These are phyloP conservation scores for Betula pendula DNA, from an alignment of 306 rosid genomes.

Conservation along the genomic window DNA sequence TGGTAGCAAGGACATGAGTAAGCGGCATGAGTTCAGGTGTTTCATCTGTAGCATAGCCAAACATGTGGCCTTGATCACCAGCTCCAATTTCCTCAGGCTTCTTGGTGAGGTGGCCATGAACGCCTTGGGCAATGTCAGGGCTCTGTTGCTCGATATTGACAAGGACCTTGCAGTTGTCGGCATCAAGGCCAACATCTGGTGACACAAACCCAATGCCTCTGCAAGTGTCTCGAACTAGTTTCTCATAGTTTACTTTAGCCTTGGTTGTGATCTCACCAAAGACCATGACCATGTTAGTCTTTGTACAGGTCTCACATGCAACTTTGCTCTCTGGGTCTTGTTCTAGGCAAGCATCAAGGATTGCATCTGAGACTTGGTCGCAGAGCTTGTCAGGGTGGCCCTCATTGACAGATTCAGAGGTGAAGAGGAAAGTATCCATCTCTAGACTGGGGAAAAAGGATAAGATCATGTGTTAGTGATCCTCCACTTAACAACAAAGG, in stretches of 20 bases:
- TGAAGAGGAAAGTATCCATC: slow-evolving; percentile 74
- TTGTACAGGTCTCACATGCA: slow-evolving; percentile 87
- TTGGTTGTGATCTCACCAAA: slow-evolving; percentile 82
- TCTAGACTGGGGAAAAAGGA: slow-evolving; percentile 20
- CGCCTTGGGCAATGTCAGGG: slow-evolving; percentile 80
- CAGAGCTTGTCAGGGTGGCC: slow-evolving; percentile 88
- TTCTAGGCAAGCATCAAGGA: slow-evolving; percentile 75
- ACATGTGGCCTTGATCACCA: slow-evolving; percentile 88
- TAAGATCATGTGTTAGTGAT: slow-evolving; percentile 15
- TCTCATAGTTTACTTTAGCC: slow-evolving; percentile 77
- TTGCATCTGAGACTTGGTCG: slow-evolving; percentile 79
- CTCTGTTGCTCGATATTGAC: slow-evolving; percentile 82
- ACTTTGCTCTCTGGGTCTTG: slow-evolving; percentile 78
- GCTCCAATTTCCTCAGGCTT: slow-evolving; percentile 88
- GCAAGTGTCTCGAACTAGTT: slow-evolving; percentile 74
- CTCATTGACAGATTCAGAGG: slow-evolving; percentile 83
- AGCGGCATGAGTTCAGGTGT: slow-evolving; percentile 79
- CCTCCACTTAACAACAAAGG: background rate
- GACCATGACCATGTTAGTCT: slow-evolving; percentile 92
- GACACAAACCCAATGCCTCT: slow-evolving; percentile 72
- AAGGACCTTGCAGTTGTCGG: slow-evolving; percentile 78
- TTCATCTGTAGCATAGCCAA: slow-evolving; percentile 81
- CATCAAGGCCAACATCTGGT: slow-evolving; percentile 74
- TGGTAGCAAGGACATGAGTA: slow-evolving; percentile 77
- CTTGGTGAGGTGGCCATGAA: slow-evolving; percentile 70